Evolutionary conservation across 78 protist genomes (phyloP).

Genomic region (Dictyostelium citrinum): DNA sequence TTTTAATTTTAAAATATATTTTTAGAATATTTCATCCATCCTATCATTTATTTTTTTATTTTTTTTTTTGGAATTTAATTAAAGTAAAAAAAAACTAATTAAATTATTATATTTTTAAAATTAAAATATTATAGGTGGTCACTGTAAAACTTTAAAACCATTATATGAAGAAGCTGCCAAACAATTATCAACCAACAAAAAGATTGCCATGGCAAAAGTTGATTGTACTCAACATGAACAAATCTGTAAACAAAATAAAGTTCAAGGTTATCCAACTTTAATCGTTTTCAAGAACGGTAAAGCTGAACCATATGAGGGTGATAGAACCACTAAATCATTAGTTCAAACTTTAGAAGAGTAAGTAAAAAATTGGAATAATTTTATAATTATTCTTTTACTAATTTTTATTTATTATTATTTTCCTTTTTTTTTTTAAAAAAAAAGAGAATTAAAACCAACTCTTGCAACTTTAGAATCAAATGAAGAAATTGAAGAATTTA

Average conservation of each 20-base stretch:
- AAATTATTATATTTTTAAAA: too few relatives aligned
- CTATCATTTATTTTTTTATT: too few relatives aligned
- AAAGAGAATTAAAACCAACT: slow-evolving; percentile 73
- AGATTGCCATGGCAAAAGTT: slow-evolving; percentile 73
- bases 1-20: too few relatives aligned
- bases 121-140: slow-evolving; percentile 83
- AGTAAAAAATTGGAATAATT: too few relatives aligned
- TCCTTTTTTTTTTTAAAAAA: too few relatives aligned
- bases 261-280: slow-evolving; percentile 74
- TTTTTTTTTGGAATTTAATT: too few relatives aligned
- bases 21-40: too few relatives aligned
- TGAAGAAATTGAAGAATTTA: slow-evolving; percentile 54
- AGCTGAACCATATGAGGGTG: slow-evolving; percentile 85
- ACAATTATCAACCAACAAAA: not conserved
- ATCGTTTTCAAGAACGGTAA: slow-evolving; percentile 76
- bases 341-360: slow-evolving; percentile 74
- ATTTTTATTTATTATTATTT: too few relatives aligned
- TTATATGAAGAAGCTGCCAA: slow-evolving; percentile 78
- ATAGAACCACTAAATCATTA: slow-evolving; percentile 81
- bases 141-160: slow-evolving; percentile 91
- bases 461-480: slow-evolving; percentile 35
- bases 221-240: slow-evolving; percentile 57
- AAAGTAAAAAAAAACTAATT: too few relatives aligned
- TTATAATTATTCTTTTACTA: too few relatives aligned
- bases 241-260: slow-evolving; percentile 32